These are phyloP conservation scores for Phytophthora niederhauseri DNA, from an alignment of 352 stramenopile genomes.

Conservation along the genomic window DNA sequence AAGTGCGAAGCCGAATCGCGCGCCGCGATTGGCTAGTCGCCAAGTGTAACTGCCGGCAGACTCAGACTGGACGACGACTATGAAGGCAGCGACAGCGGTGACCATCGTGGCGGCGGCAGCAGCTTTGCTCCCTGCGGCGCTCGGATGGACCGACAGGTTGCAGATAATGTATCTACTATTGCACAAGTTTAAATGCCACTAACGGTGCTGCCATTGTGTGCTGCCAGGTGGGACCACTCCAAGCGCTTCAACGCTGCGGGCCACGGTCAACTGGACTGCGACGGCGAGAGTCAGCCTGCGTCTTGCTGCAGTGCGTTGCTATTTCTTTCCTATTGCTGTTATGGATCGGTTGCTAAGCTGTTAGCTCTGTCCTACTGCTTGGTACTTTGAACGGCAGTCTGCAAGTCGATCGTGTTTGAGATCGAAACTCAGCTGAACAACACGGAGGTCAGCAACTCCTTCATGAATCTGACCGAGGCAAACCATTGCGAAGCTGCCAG, in stretches of 20 bases:
- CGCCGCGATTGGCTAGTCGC: conserved; percentile 12
- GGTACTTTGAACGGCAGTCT: conserved; percentile 45
- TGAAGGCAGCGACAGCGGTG: conserved; percentile 20
- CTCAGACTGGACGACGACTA: conserved; percentile 17
- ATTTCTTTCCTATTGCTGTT: background rate
- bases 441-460: conserved; percentile 44
- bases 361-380: background rate
- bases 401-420: conserved; percentile 81
- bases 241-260: conserved; percentile 76
- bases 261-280: conserved; percentile 66
- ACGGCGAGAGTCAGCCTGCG: conserved; percentile 51
- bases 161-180: background rate
- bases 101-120: conserved; percentile 19
- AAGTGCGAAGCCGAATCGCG: background rate
- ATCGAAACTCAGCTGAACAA: conserved; percentile 85
- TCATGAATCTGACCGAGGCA: background rate
- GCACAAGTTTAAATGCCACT: background rate
- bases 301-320: conserved; percentile 76
- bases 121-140: conserved; percentile 20
- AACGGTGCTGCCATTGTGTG: conserved; percentile 4
- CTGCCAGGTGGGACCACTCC: conserved; percentile 77
- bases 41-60: conserved; percentile 5
- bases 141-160: conserved; percentile 69
- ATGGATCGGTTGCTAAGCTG: background rate
- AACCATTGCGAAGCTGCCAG: background rate